A percentile compares a stretch with the other conserved stretches of the same genome.
These are phyloP conservation scores for Sarcodon sp. DNA, from an alignment of 768 basidiomycete genomes.

Conservation along the genomic window DNA sequence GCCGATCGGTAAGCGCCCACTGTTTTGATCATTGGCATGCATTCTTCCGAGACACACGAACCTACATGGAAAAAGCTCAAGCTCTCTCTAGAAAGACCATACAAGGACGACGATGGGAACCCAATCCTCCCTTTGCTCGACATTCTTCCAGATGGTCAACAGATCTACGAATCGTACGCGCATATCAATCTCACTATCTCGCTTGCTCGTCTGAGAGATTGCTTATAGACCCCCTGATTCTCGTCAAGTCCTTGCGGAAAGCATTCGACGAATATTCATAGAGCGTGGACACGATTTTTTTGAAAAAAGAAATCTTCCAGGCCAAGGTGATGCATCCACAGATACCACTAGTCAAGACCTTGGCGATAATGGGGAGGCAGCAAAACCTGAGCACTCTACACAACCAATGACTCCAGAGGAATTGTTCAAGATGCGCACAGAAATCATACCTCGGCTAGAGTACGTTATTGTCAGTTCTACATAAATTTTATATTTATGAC, in stretches of 20 bases:
- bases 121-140: conserved; percentile 52
- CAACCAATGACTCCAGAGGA: conserved; percentile 63
- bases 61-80: conserved; percentile 46
- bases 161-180: conserved; percentile 61
- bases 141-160: conserved; percentile 56
- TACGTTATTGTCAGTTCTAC: conserved; percentile 24
- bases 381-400: conserved; percentile 18
- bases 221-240: conserved; percentile 30
- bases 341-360: conserved; percentile 11
- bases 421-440: conserved; percentile 57
- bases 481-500: neutral
- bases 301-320: conserved; percentile 22
- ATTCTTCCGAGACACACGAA: conserved; percentile 5
- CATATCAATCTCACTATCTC: conserved; percentile 1
- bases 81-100: conserved; percentile 66
- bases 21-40: neutral
- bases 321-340: neutral
- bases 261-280: conserved; percentile 52
- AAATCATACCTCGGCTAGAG: conserved; percentile 62
- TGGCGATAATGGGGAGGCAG: conserved; percentile 14
- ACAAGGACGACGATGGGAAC: conserved; percentile 65
- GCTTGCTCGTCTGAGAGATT: neutral
- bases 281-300: conserved; percentile 74
- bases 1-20: neutral
- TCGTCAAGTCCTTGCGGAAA: conserved; percentile 46